Evolutionary conservation across 371 early-diverging fungal species (phyloP), one percentile per base, ranked within the genome.

Genomic region (Rhizopus delemar): DNA sequence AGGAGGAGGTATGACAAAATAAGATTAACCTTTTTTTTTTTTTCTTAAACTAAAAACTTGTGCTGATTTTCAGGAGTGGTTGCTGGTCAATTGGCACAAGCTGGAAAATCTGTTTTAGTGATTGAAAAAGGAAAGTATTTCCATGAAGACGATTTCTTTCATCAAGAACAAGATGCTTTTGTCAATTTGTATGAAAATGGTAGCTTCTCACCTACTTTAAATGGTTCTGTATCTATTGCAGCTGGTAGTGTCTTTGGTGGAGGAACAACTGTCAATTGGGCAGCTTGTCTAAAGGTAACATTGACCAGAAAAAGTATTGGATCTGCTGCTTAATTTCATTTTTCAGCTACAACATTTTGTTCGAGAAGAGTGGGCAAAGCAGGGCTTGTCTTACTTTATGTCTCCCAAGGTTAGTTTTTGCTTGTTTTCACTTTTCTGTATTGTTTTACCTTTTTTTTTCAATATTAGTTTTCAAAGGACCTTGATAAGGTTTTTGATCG

Each of bases 361-460:
- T 32, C 85, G 91, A 13, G 80, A 86, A 62, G 91, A 92, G 60
- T 92, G 92, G 92, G 84, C 87, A 7, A 77, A 78, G 36, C 61
- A 74, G 56, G 86, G 88, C 4, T 69, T 92, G 3, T 57, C 77
- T 41, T 66, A 84, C 59, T 89, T 90, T 59, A 38, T 60, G 2
- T 74, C 87, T 5, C 71, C 77, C 31, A 55, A 59, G 45, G 65
- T 65, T 56, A 51, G 13, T 29, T n/a, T 22, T n/a, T 12, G 9
- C 41, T n/a, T 57, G 8, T 11, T 8, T 29, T 32, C 33, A 49
- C 1, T 6, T 45, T 6, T 41, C 4, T 15, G 34, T 29, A 15
- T 50, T 50, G 12, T 39, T 32, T 57, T 39, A 29, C 38, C 38
- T 15, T 8, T 33, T 46, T 12, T 36, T 12, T 38, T 36, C 32